Evolutionary conservation across 139 green algal species (phyloP).

Genomic region (Astrephomene gubernaculifera): DNA sequence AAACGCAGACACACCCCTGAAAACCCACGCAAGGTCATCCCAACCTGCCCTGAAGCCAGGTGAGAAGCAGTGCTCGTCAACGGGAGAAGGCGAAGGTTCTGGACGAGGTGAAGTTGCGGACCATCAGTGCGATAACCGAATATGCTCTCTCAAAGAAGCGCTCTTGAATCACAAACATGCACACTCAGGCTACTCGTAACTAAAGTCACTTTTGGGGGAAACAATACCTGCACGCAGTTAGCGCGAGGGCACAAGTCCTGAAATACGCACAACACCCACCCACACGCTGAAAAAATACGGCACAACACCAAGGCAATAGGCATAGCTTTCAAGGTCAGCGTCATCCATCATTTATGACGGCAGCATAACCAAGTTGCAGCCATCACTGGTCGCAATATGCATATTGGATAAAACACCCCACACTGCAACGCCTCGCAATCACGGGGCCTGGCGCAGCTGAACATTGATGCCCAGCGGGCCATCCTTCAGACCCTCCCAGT

Average conservation of each 20-base stretch:
- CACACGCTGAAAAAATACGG: not conserved
- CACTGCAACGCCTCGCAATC: not conserved
- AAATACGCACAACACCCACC: not conserved
- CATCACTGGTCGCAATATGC: not conserved
- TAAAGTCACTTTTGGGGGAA: not conserved
- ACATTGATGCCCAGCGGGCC: slow-evolving; percentile 26
- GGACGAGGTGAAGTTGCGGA: not conserved
- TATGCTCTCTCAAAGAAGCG: not conserved
- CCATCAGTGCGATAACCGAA: not conserved
- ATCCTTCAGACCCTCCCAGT: not conserved
- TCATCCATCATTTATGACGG: not conserved
- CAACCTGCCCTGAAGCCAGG: not conserved
- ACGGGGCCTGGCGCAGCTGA: slow-evolving; percentile 29
- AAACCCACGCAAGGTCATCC: not conserved
- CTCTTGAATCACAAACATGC: not conserved
- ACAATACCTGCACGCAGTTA: not conserved
- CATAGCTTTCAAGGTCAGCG: not conserved
- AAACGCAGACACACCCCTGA: not conserved
- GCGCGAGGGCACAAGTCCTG: not conserved
- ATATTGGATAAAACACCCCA: not conserved
- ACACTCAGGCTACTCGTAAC: not conserved
- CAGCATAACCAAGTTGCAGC: not conserved
- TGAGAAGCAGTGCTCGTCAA: not conserved
- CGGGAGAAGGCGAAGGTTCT: not conserved
- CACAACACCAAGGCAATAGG: not conserved